These are phyloP conservation scores for Hemileccinum rubropunctum DNA, from an alignment of 768 basidiomycete species.

Conservation along the genomic window DNA sequence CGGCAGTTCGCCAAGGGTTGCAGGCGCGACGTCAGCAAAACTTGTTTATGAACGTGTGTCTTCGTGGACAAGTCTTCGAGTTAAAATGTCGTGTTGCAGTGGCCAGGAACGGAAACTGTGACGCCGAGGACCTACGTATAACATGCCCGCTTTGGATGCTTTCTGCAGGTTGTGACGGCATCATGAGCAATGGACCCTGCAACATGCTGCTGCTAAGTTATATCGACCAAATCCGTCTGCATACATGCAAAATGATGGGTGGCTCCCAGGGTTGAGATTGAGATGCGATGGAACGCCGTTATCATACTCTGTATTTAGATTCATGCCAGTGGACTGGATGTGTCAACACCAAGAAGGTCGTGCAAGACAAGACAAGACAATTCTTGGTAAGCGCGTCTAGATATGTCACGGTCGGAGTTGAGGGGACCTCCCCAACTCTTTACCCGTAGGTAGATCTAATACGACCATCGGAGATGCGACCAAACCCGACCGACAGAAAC, in stretches of 20 bases:
- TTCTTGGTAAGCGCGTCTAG: neutral
- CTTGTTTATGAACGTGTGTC: no score
- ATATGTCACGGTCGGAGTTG: neutral
- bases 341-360: no score
- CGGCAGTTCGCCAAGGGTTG: no score
- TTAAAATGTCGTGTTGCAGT: neutral
- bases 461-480: constrained; percentile 17
- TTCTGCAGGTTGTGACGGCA: constrained; percentile 4
- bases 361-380: neutral
- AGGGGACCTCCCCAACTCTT: neutral
- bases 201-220: constrained; percentile 2
- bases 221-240: no score
- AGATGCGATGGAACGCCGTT: neutral
- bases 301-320: no score
- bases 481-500: constrained; percentile 9
- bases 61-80: no score
- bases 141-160: neutral
- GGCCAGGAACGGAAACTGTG: neutral
- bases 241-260: no score
- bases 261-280: no score
- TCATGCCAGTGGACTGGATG: no score
- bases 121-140: neutral
- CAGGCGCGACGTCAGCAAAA: no score
- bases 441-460: neutral
- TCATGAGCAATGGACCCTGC: constrained; percentile 1